These are phyloP conservation scores for Echria macrotheca DNA, from an alignment of 495 filamentous ascomycete species.

Conservation along the genomic window DNA sequence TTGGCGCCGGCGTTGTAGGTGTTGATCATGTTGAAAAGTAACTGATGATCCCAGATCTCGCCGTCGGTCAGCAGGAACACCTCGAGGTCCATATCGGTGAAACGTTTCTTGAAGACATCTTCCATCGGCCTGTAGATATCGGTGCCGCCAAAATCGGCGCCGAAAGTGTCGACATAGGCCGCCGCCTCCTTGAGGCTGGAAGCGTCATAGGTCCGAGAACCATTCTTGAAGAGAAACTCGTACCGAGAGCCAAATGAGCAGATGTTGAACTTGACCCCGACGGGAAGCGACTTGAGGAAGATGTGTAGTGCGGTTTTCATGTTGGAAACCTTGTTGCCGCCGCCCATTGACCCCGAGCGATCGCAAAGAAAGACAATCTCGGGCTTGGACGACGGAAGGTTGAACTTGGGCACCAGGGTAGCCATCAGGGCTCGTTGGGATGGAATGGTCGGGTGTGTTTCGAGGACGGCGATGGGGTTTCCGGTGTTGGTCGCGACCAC, in stretches of 20 bases:
- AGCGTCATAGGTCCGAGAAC: slow-evolving; percentile 50
- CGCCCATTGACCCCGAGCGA: slow-evolving; percentile 59
- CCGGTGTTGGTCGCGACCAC: slow-evolving; percentile 50
- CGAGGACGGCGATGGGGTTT: slow-evolving; percentile 56
- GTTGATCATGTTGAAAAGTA: slow-evolving; percentile 53
- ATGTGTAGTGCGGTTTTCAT: slow-evolving; percentile 54
- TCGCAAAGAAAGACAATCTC: slow-evolving; percentile 71
- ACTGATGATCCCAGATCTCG: slow-evolving; percentile 55
- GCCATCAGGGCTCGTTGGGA: slow-evolving; percentile 61
- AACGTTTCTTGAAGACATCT: slow-evolving; percentile 45
- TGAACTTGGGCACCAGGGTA: slow-evolving; percentile 62
- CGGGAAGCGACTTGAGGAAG: slow-evolving; percentile 66
- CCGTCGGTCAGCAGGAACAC: slow-evolving; percentile 68
- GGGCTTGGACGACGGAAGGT: slow-evolving; percentile 44
- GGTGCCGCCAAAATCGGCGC: slow-evolving; percentile 60
- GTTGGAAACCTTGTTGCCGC: slow-evolving; percentile 43
- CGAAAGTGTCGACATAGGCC: slow-evolving; percentile 42
- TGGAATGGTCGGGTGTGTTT: slow-evolving; percentile 54
- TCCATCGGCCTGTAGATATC: slow-evolving; percentile 54
- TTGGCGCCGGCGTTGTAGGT: slow-evolving; percentile 40
- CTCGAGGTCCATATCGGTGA: slow-evolving; percentile 51
- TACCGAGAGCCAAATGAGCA: slow-evolving; percentile 57
- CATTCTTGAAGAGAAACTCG: slow-evolving; percentile 51
- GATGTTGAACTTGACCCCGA: slow-evolving; percentile 68
- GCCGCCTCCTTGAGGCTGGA: slow-evolving; percentile 47